Evolutionary conservation across 306 rosid genomes (phyloP).

Genomic region (Cajanus cajan): DNA sequence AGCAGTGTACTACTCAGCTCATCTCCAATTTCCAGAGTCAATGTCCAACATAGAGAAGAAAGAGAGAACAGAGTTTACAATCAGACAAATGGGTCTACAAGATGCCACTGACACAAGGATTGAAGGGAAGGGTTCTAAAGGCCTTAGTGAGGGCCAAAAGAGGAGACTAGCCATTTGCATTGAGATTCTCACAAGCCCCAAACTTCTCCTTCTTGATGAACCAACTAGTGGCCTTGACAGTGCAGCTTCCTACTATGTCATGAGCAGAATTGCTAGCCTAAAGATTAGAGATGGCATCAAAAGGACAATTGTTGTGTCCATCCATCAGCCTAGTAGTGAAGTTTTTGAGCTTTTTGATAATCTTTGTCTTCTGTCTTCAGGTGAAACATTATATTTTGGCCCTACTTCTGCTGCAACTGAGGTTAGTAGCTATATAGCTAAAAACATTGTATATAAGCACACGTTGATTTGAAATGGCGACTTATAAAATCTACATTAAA

Average conservation of each 20-base stretch:
- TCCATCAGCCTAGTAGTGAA: conserved; percentile 63
- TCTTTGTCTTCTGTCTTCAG: conserved; percentile 27
- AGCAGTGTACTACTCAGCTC: conserved; percentile 56
- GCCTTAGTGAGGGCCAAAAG: conserved; percentile 54
- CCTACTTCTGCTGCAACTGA: conserved; percentile 15
- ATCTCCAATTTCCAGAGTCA: conserved; percentile 50
- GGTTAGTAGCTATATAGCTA: conserved; percentile 17
- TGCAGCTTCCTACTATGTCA: conserved; percentile 60
- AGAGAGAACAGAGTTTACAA: conserved; percentile 41
- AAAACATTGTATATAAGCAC: too few relatives aligned
- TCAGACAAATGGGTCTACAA: conserved; percentile 61
- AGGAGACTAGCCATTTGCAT: conserved; percentile 58
- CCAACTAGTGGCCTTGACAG: conserved; percentile 44
- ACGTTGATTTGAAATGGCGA: background rate
- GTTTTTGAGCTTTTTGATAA: conserved; percentile 47
- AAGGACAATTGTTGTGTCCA: conserved; percentile 50
- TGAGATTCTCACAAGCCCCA: conserved; percentile 51
- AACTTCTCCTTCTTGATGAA: conserved; percentile 56
- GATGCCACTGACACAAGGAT: conserved; percentile 49
- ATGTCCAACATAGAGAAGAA: conserved; percentile 44
- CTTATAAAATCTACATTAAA: background rate
- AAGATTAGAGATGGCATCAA: conserved; percentile 30
- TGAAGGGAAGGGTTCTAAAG: conserved; percentile 33
- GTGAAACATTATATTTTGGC: conserved; percentile 23
- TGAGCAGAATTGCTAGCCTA: conserved; percentile 40